Base-by-base conservation (phyloP, 2,329 filamentous ascomycete genomes). In the Didymosphaeria variabile region DNA sequence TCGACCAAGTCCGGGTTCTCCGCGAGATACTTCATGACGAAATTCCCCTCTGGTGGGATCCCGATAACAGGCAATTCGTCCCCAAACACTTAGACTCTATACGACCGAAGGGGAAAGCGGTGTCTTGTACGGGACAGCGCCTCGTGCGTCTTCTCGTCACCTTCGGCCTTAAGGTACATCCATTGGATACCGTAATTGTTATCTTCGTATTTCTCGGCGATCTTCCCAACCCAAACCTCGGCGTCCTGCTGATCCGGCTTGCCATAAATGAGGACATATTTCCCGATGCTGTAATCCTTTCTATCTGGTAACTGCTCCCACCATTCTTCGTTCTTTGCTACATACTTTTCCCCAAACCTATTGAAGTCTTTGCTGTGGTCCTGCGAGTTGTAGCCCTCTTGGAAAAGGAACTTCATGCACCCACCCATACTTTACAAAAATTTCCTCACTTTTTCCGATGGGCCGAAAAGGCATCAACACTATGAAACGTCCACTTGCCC, bases 191-290 rank as follows among this genome's bases (percentile, higher is more conserved):
- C 49, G 32, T 36, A 51, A 2, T 51, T 13, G 49, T 51, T 31
- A 10, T 15, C 31, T 23, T 51, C n/a, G 10, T 51, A 53, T 13
- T 17, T 19, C 21, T 53, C n/a, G 26, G 34, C 36, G 17, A 53
- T 23, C 21, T 40, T 19, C 17, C 34, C 50, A 5, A 53, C 50
- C 50, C 50, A 53, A 5, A 53, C 36, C 8, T 53, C 21, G 5
- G 12, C 13, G 34, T 15, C 8, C 6, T 17, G 13, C 7, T 29
- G 13, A n/a, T n/a, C 50, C 19, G 5, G 13, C 5, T 3, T 10
- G n/a, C 50, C 50, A 6, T n/a, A 23, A 19, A 53, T 31, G 50
- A 53, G 50, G 21, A 53, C 21, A 13, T 53, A 53, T 31, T 53
- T 34, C 8, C 50, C 50, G 19, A 40, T 19, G 19, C 38, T 42